Conservation (phyloP, 2,329 filamentous ascomycete genomes). For the Seiridium cupressi region DNA sequence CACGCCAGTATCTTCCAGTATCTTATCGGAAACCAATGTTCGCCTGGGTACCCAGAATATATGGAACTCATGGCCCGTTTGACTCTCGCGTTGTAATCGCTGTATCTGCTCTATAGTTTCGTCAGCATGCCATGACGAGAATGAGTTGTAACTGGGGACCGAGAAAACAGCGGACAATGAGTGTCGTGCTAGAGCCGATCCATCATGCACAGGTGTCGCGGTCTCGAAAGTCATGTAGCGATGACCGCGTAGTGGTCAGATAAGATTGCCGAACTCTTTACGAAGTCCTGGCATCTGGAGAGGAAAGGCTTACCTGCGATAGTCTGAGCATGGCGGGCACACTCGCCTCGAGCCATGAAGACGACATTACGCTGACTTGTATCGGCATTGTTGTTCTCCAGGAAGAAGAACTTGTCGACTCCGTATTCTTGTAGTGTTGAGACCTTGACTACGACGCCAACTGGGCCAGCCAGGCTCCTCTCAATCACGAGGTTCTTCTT, state of each 20-base stretch:
- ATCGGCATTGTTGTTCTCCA: slow-evolving; percentile 95
- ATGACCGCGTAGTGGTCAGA: no score
- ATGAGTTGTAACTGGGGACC: neutral
- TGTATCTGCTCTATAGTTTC: slow-evolving; percentile 80
- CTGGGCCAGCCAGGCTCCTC: slow-evolving; percentile 81
- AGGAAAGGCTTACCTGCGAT: slow-evolving; percentile 74
- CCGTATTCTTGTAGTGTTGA: slow-evolving; percentile 95
- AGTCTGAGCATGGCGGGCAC: slow-evolving; percentile 74
- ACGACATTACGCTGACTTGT: slow-evolving; percentile 92
- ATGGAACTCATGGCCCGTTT: slow-evolving; percentile 91
- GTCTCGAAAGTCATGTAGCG: no score
- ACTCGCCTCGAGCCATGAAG: slow-evolving; percentile 90
- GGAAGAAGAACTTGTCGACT: slow-evolving; percentile 94
- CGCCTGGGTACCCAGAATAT: slow-evolving; percentile 95
- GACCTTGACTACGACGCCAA: slow-evolving; percentile 92
- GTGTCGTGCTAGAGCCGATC: no score
- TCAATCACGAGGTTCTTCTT: slow-evolving; percentile 99
- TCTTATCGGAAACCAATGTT: slow-evolving; percentile 85
- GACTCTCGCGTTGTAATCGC: slow-evolving; percentile 80
- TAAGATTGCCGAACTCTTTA: no score
- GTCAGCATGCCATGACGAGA: slow-evolving; percentile 55
- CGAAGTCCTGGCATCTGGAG: neutral
- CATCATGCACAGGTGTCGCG: no score
- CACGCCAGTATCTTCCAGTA: slow-evolving; percentile 90
- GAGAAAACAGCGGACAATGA: no score